Evolutionary conservation across 73 alveolate genomes (phyloP), one percentile per base, ranked within the genome.

Genomic region (Uronychia setigera): DNA sequence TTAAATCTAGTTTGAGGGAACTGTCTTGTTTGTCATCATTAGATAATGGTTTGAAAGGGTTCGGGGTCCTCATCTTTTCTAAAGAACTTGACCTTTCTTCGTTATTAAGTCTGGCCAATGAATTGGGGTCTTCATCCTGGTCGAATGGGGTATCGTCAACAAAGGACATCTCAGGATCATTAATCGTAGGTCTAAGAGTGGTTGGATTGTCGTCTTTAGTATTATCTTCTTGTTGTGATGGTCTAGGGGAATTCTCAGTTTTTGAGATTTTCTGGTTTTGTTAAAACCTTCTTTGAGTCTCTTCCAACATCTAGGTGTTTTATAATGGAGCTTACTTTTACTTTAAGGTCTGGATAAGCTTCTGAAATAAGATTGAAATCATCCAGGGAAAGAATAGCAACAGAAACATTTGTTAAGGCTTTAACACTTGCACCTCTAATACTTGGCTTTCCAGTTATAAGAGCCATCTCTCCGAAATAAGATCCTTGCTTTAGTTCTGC

Each of bases 321-420:
- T 46, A 46, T 11, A 19, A 46, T 11, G 67, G 5, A 5, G 67
- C 5, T 46, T 46, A 92, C 83, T 76, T 59, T 76, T 9, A 9
- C 78, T 9, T 29, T 29, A 58, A 93, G 90, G 58, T 76, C 82
- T 1, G 97, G 97, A 81, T 80, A 93, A 26, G 78, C 82, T 0
- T 34, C 75, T 32, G 91, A 80, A 25, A 93, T 84, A 0, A 83
- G 34, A 25, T 90, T 84, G 80, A 83, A 93, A 46, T 93, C 95
- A 1, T 80, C 86, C 29, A 46, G 59, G 0, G 97, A 60, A 1
- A 90, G 77, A 30, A 92, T 86, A 26, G 96, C 97, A 29, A 86
- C 35, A 0, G 89, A 77, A 26, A 60, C 83, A 59, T 76, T 84
- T 9, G 94, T 90, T 13, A 78, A 78, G 1, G 93, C 90, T 0